Evolutionary conservation across 768 basidiomycete genomes (phyloP).

Genomic region (Erythrobasidium yunnanense): DNA sequence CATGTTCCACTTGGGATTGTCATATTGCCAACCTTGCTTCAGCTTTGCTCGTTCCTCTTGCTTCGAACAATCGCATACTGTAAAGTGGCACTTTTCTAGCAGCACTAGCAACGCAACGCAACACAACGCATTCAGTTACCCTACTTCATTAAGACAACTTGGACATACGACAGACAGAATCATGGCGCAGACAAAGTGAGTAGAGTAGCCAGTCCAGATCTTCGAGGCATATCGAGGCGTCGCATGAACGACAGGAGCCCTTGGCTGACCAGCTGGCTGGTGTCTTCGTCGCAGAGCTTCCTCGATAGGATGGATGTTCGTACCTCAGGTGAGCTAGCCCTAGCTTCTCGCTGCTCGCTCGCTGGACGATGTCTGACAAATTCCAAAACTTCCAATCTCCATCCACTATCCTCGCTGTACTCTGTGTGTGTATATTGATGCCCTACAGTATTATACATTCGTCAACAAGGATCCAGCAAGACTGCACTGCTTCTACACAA

Average conservation of each 20-base stretch:
- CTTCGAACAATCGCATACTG: no score
- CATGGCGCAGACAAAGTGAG: background rate
- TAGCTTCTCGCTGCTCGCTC: background rate
- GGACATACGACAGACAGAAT: background rate
- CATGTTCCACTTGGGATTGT: no score
- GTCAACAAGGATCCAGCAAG: conserved; percentile 95
- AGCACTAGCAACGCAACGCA: background rate
- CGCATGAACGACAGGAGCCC: background rate
- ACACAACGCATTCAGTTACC: background rate
- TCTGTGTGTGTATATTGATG: no score
- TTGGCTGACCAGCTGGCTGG: background rate
- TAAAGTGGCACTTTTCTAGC: background rate
- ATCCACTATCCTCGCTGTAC: no score
- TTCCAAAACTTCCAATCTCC: background rate
- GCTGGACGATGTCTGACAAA: background rate
- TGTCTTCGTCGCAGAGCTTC: conserved; percentile 6
- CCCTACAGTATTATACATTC: conserved; percentile 88
- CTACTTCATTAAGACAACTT: no score
- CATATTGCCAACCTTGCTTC: no score
- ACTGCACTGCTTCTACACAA: conserved; percentile 98
- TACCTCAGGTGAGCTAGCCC: conserved; percentile 19
- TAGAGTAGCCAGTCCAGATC: background rate
- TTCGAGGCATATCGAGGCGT: background rate
- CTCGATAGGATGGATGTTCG: conserved; percentile 24
- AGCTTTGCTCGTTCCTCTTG: no score